These are phyloP conservation scores for Zalaria obscura DNA, from an alignment of 2,329 filamentous ascomycete genomes.

Conservation along the genomic window DNA sequence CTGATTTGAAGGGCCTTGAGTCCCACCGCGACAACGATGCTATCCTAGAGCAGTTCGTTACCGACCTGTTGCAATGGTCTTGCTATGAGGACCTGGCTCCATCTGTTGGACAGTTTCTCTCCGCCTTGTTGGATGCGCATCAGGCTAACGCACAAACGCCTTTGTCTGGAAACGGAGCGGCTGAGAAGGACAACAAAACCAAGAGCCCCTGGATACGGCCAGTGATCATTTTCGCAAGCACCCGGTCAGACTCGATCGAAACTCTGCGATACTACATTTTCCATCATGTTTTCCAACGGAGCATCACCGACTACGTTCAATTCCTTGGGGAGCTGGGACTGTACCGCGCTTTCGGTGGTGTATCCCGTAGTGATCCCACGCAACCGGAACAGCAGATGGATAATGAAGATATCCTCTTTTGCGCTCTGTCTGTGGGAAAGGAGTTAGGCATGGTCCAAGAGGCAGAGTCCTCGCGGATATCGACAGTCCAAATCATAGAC, in stretches of 20 bases:
- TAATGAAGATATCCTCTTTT: constrained; percentile 14
- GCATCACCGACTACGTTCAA: constrained; percentile 21
- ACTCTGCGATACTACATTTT: constrained; percentile 32
- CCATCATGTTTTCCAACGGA: constrained; percentile 30
- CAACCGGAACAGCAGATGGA: constrained; percentile 2
- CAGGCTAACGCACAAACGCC: too few species aligned
- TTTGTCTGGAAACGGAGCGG: too few species aligned
- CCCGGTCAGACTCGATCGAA: constrained; percentile 11
- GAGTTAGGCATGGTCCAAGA: constrained; percentile 31
- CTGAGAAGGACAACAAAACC: too few species aligned
- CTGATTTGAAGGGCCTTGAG: constrained; percentile 3
- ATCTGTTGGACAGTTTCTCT: constrained; percentile 14
- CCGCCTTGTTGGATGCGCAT: constrained; percentile 14
- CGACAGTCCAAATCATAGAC: not conserved
- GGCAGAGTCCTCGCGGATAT: constrained; percentile 8
- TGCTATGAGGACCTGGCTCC: constrained; percentile 17
- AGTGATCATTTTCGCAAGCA: too few species aligned
- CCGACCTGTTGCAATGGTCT: not conserved
- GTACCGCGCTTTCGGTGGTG: constrained; percentile 12
- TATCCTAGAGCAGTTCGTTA: not conserved
- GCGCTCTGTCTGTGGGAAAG: constrained; percentile 17
- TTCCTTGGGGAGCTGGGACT: constrained; percentile 27
- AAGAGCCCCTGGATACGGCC: too few species aligned
- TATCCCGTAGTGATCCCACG: constrained; percentile 6
- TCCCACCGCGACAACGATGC: constrained; percentile 2